Percentiles rank a stretch among this genome's conserved stretches.
phyloP scores from a whole-genome alignment of 768 basidiomycete species.

The Kondoa malvinella region DNA sequence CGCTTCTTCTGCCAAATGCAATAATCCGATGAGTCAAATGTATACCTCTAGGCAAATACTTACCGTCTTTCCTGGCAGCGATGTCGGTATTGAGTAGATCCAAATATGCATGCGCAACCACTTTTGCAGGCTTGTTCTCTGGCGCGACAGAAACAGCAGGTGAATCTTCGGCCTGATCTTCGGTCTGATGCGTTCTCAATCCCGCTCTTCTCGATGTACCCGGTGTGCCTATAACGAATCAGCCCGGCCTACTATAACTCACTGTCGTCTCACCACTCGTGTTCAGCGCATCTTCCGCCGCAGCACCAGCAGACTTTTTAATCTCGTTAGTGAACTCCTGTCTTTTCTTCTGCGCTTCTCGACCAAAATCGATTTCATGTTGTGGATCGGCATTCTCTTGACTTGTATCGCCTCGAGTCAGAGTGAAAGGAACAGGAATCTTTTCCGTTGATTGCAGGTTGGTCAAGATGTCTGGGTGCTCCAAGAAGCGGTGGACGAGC shows the following conservation, averaged over 20 bases:
- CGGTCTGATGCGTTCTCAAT: background rate
- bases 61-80: background rate
- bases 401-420: conserved; percentile 39
- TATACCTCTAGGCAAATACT: background rate
- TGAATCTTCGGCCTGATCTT: background rate
- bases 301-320: conserved; percentile 18
- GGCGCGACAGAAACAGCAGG: background rate
- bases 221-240: background rate
- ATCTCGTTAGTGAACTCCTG: conserved; percentile 42
- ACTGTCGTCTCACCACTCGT: background rate
- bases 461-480: conserved; percentile 51
- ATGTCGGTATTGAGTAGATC: background rate
- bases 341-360: conserved; percentile 52
- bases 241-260: conserved; percentile 4
- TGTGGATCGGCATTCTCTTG: conserved; percentile 60
- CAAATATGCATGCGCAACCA: background rate
- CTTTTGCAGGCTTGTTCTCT: background rate
- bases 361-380: conserved; percentile 64
- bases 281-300: conserved; percentile 6
- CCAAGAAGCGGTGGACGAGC: conserved; percentile 67
- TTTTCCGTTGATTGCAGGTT: conserved; percentile 41
- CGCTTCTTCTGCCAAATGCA: background rate
- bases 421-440: conserved; percentile 32
- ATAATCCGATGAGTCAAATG: background rate
- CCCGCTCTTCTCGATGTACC: background rate